These are phyloP conservation scores for Coccomyxa sp. DNA, from an alignment of 139 green algal genomes.

Conservation along the genomic window DNA sequence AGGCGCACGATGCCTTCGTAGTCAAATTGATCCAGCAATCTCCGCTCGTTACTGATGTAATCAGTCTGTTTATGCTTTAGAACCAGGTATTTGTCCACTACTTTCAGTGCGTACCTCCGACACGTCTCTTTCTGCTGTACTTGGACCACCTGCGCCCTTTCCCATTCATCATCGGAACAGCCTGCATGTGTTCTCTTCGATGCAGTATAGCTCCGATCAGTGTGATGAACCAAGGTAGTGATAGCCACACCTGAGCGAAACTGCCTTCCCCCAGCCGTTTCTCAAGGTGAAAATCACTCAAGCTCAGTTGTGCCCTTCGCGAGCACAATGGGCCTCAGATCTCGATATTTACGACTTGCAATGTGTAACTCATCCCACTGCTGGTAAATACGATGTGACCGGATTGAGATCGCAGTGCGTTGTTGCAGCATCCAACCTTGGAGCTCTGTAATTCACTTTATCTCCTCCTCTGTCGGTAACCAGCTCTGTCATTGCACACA, in stretches of 20 bases:
- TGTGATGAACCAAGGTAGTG: not conserved
- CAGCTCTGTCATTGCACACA: not conserved
- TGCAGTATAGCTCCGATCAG: not conserved
- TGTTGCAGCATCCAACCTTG: not conserved
- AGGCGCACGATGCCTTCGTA: conserved; percentile 54
- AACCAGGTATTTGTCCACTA: conserved; percentile 67
- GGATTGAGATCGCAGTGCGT: no score
- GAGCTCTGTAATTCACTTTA: not conserved
- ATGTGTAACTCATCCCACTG: no score
- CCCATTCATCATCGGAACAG: not conserved
- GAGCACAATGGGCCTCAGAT: not conserved
- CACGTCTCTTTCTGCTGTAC: conserved; percentile 3
- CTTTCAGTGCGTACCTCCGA: conserved; percentile 58
- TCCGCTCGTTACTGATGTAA: conserved; percentile 52
- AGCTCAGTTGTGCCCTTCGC: conserved; percentile 20
- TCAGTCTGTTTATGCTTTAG: conserved; percentile 53
- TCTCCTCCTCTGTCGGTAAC: not conserved
- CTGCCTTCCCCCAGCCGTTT: conserved; percentile 58
- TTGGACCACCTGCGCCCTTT: not conserved
- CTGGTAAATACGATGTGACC: not conserved
- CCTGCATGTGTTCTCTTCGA: not conserved
- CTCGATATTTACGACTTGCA: no score
- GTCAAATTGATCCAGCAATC: conserved; percentile 47
- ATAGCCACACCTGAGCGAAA: conserved; percentile 53
- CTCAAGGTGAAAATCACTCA: conserved; percentile 61